Base-by-base conservation (phyloP, 1,284 basidiomycete species). In the Melampsora americana region DNA sequence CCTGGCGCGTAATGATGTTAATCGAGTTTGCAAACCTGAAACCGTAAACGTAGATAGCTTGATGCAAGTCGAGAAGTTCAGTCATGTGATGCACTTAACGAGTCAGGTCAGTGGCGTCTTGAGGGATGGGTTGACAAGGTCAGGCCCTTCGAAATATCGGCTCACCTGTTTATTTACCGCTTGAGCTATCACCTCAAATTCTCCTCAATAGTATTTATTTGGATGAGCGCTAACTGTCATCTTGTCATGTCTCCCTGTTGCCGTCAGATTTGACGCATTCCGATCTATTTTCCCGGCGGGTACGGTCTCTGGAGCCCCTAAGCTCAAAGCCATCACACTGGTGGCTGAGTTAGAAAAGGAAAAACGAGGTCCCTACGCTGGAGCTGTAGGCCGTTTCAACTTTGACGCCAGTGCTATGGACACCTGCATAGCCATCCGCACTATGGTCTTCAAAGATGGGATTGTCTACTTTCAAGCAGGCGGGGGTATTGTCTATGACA, bases 281-380 rank as follows among this genome's bases (percentile, higher is more conserved):
- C 89, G 96, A 28, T 98, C 95, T 61, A 99, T 99, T 80, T 99
- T 99, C 86, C 96, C 96, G 0, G 95, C 96, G 5, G 96, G 96
- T 0, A 99, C 96, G 1, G 95, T 99, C n/a, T 96, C 93, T 0
- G 96, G 96, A 18, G 96, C 96, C 39, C 96, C 96, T 1, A 99
- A 99, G 85, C 94, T 99, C 84, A 95, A 96, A 82, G 96, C 96
- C 0, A 93, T 99, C 79, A 93, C 99, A 83, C 89, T 99, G 46
- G 86, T 99, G 53, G 90, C 89, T 16, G 89, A 89, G 23, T 85
- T 98, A 62, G 96, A 99, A 83, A 86, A 90, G 81, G 93, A 98
- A 83, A 88, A 90, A 66, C 87, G 96, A 48, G 95, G 95, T 30
- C 91, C 98, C 7, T 99, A 99, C 81, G 96, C 95, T 6, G 96